Percentiles rank a stretch among this genome's conserved stretches.
These are phyloP conservation scores for Podaxis mareebaensis DNA, from an alignment of 768 basidiomycete genomes.

Conservation along the genomic window DNA sequence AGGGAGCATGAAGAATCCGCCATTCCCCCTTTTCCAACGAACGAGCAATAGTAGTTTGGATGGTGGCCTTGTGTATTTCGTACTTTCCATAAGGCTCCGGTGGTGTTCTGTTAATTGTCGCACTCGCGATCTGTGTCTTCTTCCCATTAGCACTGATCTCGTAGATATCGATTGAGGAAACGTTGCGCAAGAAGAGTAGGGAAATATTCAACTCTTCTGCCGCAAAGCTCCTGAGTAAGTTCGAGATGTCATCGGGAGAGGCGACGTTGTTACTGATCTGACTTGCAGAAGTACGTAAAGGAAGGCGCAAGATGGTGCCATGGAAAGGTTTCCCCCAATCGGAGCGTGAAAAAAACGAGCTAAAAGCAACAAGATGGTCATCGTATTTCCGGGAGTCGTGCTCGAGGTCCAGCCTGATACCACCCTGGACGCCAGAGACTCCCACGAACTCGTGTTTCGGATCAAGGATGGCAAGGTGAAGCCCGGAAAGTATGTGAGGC, in stretches of 20 bases:
- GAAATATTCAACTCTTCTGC: slow-evolving; percentile 39
- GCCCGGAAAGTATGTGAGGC: slow-evolving; percentile 47
- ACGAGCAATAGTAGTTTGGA: slow-evolving; percentile 4
- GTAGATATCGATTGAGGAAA: slow-evolving; percentile 39
- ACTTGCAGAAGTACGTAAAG: slow-evolving; percentile 37
- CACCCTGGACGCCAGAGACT: slow-evolving; percentile 24
- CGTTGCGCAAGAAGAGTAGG: slow-evolving; percentile 44
- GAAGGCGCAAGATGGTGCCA: slow-evolving; percentile 49
- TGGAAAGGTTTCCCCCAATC: slow-evolving; percentile 25
- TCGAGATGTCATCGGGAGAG: slow-evolving; percentile 29
- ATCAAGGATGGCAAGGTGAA: slow-evolving; percentile 42
- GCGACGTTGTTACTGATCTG: slow-evolving; percentile 36
- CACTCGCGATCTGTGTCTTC: background rate
- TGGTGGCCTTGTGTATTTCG: slow-evolving; percentile 16
- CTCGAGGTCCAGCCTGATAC: slow-evolving; percentile 30
- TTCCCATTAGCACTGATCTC: slow-evolving; percentile 34
- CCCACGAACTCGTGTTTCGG: slow-evolving; percentile 33
- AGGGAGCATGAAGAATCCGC: slow-evolving; percentile 34
- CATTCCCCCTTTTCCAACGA: slow-evolving; percentile 27
- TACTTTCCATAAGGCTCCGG: slow-evolving; percentile 17
- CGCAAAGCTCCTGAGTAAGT: slow-evolving; percentile 43
- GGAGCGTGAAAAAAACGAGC: slow-evolving; percentile 24
- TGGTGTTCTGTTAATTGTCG: background rate
- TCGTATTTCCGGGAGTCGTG: slow-evolving; percentile 21
- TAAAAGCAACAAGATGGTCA: slow-evolving; percentile 35